These are phyloP conservation scores for Neofusicoccum umdonicola DNA, from an alignment of 2,329 filamentous ascomycete species.

Conservation along the genomic window DNA sequence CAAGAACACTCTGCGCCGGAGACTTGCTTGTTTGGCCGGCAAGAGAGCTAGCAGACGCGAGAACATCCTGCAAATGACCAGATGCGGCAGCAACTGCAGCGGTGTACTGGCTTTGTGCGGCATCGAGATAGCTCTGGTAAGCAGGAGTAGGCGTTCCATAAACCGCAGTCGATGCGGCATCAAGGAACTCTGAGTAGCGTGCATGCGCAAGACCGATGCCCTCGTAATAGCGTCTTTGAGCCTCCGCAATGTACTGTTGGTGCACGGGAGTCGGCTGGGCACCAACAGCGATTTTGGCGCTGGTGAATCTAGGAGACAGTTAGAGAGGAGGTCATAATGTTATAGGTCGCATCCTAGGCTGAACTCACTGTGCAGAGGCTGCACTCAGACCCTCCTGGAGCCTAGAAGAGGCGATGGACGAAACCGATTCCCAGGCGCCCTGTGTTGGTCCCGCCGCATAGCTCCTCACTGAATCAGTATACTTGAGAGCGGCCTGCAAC, in stretches of 20 bases:
- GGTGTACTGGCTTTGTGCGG: slow-evolving; percentile 31
- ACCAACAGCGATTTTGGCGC: slow-evolving; percentile 64
- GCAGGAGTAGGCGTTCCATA: slow-evolving; percentile 63
- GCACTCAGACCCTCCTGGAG: slow-evolving; percentile 68
- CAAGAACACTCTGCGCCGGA: slow-evolving; percentile 39
- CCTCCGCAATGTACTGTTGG: slow-evolving; percentile 56
- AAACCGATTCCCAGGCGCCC: slow-evolving; percentile 55
- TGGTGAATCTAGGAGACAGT: slow-evolving; percentile 49
- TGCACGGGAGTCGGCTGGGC: slow-evolving; percentile 59
- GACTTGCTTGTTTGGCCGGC: slow-evolving; percentile 34
- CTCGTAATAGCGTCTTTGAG: slow-evolving; percentile 71
- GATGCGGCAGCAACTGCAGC: slow-evolving; percentile 32
- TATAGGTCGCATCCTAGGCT: not conserved
- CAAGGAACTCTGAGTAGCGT: slow-evolving; percentile 72
- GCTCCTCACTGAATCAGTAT: slow-evolving; percentile 39
- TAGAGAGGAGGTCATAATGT: not conserved
- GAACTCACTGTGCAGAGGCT: slow-evolving; percentile 60
- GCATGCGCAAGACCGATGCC: slow-evolving; percentile 76
- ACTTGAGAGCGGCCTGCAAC: slow-evolving; percentile 54
- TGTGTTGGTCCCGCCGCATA: slow-evolving; percentile 43
- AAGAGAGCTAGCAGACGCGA: slow-evolving; percentile 40
- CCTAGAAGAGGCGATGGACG: slow-evolving; percentile 67
- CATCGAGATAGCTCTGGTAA: slow-evolving; percentile 35
- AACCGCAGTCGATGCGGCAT: slow-evolving; percentile 68
- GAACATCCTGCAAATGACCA: slow-evolving; percentile 28